phyloP scores from a whole-genome alignment of 169 alveolate genomes.

The Miamiensis avidus region DNA sequence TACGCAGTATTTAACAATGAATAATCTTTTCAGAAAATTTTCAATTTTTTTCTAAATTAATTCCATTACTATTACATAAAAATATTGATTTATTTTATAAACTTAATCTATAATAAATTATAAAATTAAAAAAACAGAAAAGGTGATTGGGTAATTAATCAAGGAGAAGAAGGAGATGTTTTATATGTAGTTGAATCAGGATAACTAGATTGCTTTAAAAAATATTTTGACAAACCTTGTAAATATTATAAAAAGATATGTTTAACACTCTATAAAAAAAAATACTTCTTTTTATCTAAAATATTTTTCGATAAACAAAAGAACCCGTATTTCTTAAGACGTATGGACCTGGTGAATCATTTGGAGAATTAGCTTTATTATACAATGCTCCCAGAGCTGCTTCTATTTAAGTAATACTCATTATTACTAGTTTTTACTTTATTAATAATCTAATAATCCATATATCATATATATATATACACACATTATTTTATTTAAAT shows the following conservation, averaged over 20 bases:
- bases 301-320: no score
- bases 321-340: slow-evolving; percentile 47
- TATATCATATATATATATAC: no score
- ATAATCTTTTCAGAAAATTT: background rate
- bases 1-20: background rate
- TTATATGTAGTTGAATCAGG: slow-evolving; percentile 81
- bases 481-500: no score
- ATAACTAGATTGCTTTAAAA: slow-evolving; percentile 64
- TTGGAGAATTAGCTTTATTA: slow-evolving; percentile 79
- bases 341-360: slow-evolving; percentile 68
- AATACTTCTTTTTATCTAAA: no score
- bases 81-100: background rate
- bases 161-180: slow-evolving; percentile 81
- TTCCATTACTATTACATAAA: background rate
- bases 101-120: background rate
- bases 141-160: slow-evolving; percentile 64
- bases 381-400: slow-evolving; percentile 82
- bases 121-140: slow-evolving; percentile 4
- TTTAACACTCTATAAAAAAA: no score
- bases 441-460: no score
- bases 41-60: background rate
- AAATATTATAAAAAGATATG: no score
- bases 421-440: no score
- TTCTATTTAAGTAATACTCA: slow-evolving; percentile 26
- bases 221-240: slow-evolving; percentile 25